A percentile compares a stretch with the other conserved stretches of the same genome.
Evolutionary conservation across 2,329 filamentous ascomycete genomes (phyloP).

Genomic region (Acarospora socialis): DNA sequence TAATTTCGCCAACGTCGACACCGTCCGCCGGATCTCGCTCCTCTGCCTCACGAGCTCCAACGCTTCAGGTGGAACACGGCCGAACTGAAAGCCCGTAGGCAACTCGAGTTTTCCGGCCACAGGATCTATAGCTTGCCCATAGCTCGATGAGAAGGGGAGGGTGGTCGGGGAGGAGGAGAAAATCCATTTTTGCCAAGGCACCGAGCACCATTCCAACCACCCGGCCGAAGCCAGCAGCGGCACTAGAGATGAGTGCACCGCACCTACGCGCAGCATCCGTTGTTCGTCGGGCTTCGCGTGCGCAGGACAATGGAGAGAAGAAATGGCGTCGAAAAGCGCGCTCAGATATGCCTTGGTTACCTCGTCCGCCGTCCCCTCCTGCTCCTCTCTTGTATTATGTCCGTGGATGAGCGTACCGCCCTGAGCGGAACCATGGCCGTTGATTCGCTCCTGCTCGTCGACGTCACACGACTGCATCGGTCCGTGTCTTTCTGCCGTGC

Average conservation of each 20-base stretch:
- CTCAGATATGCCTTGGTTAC: constrained; percentile 1
- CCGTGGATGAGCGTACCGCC: too few species aligned
- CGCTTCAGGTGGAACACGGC: not conserved
- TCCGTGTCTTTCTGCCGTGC: not conserved
- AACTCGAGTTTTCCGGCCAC: not conserved
- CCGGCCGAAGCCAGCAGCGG: not conserved
- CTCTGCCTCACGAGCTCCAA: not conserved
- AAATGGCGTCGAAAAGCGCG: constrained; percentile 4
- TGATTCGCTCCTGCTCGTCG: too few species aligned
- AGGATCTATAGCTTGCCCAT: not conserved
- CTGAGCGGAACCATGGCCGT: too few species aligned
- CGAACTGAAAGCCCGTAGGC: not conserved
- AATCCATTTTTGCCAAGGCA: not conserved
- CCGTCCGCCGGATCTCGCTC: constrained; percentile 3
- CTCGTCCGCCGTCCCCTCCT: not conserved
- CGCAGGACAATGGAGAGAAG: not conserved
- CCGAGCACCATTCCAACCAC: not conserved
- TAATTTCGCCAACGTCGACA: not conserved
- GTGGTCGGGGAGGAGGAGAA: not conserved
- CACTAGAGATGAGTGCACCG: constrained; percentile 2
- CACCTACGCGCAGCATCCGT: constrained; percentile 2
- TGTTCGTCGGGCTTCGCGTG: not conserved
- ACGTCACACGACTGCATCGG: not conserved
- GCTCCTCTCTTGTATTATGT: too few species aligned
- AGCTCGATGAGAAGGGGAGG: not conserved